Evolutionary conservation across 176 grass and related monocot species (phyloP).

Genomic region (Phragmites australis): DNA sequence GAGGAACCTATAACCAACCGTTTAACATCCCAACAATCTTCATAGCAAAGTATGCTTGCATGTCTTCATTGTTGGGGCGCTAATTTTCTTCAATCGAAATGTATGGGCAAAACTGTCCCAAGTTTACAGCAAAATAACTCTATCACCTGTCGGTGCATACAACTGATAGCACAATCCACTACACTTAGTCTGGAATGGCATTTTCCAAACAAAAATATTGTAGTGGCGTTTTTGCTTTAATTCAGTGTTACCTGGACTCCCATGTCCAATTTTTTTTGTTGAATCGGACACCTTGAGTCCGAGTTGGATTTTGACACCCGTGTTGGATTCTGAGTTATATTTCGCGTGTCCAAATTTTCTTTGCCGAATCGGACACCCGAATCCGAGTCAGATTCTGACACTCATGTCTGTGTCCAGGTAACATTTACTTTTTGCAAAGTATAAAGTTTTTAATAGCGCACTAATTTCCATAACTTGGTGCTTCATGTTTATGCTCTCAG

Average conservation of each 20-base stretch:
- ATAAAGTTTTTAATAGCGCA: conserved; percentile 4
- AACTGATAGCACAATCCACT: neutral
- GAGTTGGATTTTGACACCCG: no score
- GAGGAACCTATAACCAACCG: neutral
- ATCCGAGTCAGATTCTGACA: no score
- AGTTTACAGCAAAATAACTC: neutral
- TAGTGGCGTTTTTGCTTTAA: no score
- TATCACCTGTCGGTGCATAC: neutral
- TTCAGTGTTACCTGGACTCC: no score
- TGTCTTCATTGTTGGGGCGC: conserved; percentile 9
- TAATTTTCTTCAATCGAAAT: conserved; percentile 22
- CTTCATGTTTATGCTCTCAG: conserved; percentile 63
- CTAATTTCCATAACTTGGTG: conserved; percentile 26
- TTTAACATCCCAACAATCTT: neutral
- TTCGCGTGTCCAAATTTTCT: no score
- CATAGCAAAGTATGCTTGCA: neutral
- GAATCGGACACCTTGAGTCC: no score
- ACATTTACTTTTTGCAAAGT: neutral
- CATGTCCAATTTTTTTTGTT: no score
- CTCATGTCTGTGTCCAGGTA: no score
- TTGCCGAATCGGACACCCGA: no score
- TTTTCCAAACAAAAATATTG: neutral
- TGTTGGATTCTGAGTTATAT: no score
- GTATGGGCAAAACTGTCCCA: neutral
- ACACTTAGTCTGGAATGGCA: neutral